Evolutionary conservation across 169 alveolate species (phyloP).

Genomic region (Cryptosporidium bovis): DNA sequence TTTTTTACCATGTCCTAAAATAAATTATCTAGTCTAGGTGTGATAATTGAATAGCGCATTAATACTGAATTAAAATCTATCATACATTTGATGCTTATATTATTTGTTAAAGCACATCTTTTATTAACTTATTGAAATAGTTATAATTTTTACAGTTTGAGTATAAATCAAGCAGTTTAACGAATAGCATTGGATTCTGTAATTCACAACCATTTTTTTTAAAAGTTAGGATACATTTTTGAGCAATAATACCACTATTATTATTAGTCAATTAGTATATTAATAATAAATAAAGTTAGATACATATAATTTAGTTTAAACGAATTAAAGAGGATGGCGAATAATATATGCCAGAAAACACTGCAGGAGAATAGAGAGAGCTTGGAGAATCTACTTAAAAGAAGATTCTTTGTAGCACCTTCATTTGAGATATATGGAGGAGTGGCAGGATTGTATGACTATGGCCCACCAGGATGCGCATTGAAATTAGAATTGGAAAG

Average conservation of each 20-base stretch:
- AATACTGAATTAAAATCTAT: neutral
- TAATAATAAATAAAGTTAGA: neutral
- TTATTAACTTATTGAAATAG: no score
- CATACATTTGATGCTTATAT: no score
- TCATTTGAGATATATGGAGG: slow-evolving; percentile 97
- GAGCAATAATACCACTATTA: no score
- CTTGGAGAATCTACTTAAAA: slow-evolving; percentile 90
- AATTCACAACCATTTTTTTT: neutral
- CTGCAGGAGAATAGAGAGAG: slow-evolving; percentile 21
- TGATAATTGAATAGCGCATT: no score
- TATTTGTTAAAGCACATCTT: no score
- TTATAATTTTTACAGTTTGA: no score
- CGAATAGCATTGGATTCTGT: neutral
- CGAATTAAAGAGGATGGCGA: neutral
- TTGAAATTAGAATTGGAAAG: slow-evolving; percentile 92
- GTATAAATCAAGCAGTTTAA: neutral
- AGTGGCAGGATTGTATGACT: slow-evolving; percentile 96
- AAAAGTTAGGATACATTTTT: no score
- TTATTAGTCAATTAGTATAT: neutral
- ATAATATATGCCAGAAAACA: neutral
- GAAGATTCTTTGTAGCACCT: slow-evolving; percentile 92
- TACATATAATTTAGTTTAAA: neutral
- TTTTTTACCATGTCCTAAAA: no score
- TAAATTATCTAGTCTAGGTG: no score
- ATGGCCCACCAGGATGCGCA: slow-evolving; percentile 97